Evolutionary conservation across 306 rosid species (phyloP).

Genomic region (Mimosa pudica): DNA sequence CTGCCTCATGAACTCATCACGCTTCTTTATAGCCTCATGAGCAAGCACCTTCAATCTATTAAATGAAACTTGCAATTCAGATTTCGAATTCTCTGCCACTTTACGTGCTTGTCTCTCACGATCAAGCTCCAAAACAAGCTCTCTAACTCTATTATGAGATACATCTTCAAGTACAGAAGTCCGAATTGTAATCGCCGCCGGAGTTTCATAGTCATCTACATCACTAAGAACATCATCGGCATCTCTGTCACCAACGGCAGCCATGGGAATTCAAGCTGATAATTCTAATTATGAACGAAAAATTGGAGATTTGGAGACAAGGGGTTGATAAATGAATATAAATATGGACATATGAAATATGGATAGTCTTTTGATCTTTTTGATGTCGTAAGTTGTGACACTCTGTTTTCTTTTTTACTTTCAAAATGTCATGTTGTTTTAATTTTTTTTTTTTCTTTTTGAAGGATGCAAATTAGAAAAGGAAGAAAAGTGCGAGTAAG

Average conservation of each 20-base stretch:
- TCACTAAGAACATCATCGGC: conserved; percentile 90
- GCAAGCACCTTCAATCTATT: conserved; percentile 69
- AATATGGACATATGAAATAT: not conserved
- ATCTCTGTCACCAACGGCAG: conserved; percentile 66
- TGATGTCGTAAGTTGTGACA: not conserved
- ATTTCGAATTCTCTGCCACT: conserved; percentile 66
- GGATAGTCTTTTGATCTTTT: not conserved
- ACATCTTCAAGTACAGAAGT: conserved; percentile 53
- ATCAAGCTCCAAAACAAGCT: conserved; percentile 80
- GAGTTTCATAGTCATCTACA: conserved; percentile 72
- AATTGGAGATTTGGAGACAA: not conserved
- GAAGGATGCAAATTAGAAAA: not conserved
- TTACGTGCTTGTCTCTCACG: conserved; percentile 75
- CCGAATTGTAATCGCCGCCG: conserved; percentile 42
- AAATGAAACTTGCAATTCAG: conserved; percentile 71
- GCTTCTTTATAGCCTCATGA: conserved; percentile 83
- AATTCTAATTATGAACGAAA: not conserved
- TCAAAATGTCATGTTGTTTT: not conserved
- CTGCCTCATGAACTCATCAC: conserved; percentile 73
- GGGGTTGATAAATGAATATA: not conserved
- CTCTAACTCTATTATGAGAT: conserved; percentile 62
- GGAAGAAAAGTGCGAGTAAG: not conserved
- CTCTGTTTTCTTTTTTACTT: not conserved
- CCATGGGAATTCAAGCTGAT: conserved; percentile 37
- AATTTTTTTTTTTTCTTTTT: not conserved